Evolutionary conservation across 345 rosid genomes (phyloP), one percentile per base, ranked within the genome.

Genomic region (Tarenaya hassleriana): DNA sequence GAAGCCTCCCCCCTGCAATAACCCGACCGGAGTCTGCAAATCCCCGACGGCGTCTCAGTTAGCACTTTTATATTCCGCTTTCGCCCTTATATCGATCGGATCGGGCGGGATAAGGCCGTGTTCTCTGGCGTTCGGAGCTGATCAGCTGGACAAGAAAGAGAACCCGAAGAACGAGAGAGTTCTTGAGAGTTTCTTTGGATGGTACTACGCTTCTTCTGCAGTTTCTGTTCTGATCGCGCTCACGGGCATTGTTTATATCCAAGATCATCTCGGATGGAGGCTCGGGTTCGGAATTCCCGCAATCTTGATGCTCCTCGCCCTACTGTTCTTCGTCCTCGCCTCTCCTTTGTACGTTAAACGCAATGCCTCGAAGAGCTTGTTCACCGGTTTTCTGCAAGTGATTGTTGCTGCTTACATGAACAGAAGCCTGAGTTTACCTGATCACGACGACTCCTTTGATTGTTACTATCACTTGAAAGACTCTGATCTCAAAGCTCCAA

Each of bases 101-200:
- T 81, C 94, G 18, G 94, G 94, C 12, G 94, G 88, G 21, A 62
- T 84, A 47, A 77, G 86, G 62, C 88, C 94, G 0, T 81, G 86
- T 56, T 84, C 85, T 7, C 39, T 84, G 43, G 92, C 92, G 33
- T 84, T 80, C 67, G 88, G 88, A 34, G 92, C 88, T 39, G 82
- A 78, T 44, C 85, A 84, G 50, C 49, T 84, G 56, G 76, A 70
- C 64, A 72, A 71, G 55, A 72, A 57, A 51, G 74, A 63, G 40
- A 74, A 79, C 31, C 80, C 80, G 4, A 73, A 73, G 34, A 76
- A 77, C n/a, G 64, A 72, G 33, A 64, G 80, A 68, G 55, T 72
- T 42, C 59, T 81, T 0, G 83, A 81, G 70, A 75, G 84, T 47
- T 81, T 67, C 76, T 81, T 81, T 55, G 77, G 81, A 48, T 81